Evolutionary conservation across 331 rosid genomes (phyloP).

Genomic region (Saraca asoca): DNA sequence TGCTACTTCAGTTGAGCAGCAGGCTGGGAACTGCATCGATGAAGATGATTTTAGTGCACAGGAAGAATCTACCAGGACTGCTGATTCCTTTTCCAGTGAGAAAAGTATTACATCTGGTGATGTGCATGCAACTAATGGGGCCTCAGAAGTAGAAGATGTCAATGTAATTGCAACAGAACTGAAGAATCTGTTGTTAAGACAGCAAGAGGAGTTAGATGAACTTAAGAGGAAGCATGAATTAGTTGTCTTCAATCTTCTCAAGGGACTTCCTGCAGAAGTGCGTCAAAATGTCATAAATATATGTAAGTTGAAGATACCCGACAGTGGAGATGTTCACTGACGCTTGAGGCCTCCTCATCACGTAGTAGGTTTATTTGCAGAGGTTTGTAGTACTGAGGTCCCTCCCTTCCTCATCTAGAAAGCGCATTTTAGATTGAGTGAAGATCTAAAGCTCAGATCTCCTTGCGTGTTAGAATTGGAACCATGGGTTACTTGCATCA

Average conservation of each 20-base stretch:
- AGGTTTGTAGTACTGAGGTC: slow-evolving; percentile 8
- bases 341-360: slow-evolving; percentile 24
- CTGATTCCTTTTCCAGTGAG: slow-evolving; percentile 35
- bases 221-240: slow-evolving; percentile 64
- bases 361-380: slow-evolving; percentile 8
- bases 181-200: slow-evolving; percentile 53
- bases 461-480: slow-evolving; percentile 22
- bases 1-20: slow-evolving; percentile 31
- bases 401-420: slow-evolving; percentile 1
- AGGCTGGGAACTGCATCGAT: slow-evolving; percentile 21
- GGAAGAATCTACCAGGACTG: slow-evolving; percentile 35
- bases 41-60: slow-evolving; percentile 32
- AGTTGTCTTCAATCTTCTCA: slow-evolving; percentile 51
- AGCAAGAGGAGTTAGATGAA: slow-evolving; percentile 60
- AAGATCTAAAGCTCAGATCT: slow-evolving; percentile 26
- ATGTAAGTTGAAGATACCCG: slow-evolving; percentile 47
- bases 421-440: slow-evolving; percentile 6
- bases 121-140: slow-evolving; percentile 34
- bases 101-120: slow-evolving; percentile 31
- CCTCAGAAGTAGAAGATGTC: slow-evolving; percentile 43
- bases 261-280: slow-evolving; percentile 53
- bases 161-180: slow-evolving; percentile 44
- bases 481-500: background rate
- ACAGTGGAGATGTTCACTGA: slow-evolving; percentile 26
- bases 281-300: slow-evolving; percentile 49